Conservation (phyloP, 2,329 filamentous ascomycete species). For the Ceratocystis smalleyi region DNA sequence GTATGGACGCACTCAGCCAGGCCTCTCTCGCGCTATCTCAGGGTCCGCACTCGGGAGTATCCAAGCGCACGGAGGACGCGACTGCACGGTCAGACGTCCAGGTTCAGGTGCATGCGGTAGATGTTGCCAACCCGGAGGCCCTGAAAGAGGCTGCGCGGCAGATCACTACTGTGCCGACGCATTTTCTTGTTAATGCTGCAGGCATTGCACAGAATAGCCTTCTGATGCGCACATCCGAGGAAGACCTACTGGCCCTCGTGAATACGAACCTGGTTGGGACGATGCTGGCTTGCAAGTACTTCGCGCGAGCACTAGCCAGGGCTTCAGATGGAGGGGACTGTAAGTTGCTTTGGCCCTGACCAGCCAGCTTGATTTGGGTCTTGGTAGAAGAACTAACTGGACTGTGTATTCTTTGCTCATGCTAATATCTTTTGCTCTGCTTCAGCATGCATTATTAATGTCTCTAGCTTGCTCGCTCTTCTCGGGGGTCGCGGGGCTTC, state of each 20-base stretch:
- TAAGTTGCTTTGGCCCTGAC: not conserved
- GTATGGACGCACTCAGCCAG: conserved; percentile 31
- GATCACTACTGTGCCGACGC: conserved; percentile 21
- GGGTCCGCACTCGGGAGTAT: conserved; percentile 10
- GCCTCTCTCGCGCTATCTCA: conserved; percentile 23
- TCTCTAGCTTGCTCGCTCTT: conserved; percentile 58
- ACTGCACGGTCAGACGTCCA: conserved; percentile 23
- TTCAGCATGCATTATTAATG: conserved; percentile 59
- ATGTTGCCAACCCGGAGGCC: not conserved
- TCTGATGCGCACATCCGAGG: conserved; percentile 38
- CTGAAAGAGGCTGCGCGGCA: not conserved
- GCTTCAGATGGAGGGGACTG: conserved; percentile 14
- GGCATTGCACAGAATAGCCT: conserved; percentile 53
- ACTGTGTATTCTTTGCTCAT: not conserved
- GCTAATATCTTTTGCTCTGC: not conserved
- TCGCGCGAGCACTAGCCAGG: conserved; percentile 18
- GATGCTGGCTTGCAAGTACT: conserved; percentile 43
- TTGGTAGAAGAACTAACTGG: not conserved
- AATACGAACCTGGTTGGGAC: conserved; percentile 56
- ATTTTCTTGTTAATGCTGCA: conserved; percentile 65
- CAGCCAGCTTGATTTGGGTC: not conserved
- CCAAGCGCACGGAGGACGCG: not conserved
- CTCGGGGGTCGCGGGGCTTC: conserved; percentile 56
- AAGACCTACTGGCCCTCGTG: conserved; percentile 42
- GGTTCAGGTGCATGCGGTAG: not conserved